These are phyloP conservation scores for Apiospora sp. DNA, from an alignment of 2,329 filamentous ascomycete species.

Conservation along the genomic window DNA sequence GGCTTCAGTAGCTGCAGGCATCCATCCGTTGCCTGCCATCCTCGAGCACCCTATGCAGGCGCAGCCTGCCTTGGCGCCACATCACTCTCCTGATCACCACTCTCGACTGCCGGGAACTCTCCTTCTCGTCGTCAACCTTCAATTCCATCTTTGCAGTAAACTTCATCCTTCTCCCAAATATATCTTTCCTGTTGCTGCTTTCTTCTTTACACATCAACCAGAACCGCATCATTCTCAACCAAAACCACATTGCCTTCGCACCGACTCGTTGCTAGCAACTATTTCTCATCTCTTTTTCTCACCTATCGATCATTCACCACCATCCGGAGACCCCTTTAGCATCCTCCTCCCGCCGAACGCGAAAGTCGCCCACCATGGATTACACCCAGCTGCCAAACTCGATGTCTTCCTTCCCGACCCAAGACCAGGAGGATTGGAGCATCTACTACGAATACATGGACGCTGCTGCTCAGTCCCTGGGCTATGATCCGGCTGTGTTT, in stretches of 20 bases:
- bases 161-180: neutral
- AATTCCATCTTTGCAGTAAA: neutral
- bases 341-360: neutral
- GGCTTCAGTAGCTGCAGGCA: neutral
- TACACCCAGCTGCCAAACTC: neutral
- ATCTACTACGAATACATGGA: neutral
- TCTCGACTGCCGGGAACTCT: neutral
- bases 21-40: neutral
- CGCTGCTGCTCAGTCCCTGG: neutral
- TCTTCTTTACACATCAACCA: neutral
- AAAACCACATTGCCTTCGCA: neutral
- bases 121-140: neutral
- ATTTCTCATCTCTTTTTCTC: neutral
- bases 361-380: neutral
- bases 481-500: neutral
- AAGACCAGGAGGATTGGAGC: neutral
- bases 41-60: neutral
- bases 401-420: neutral
- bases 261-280: neutral
- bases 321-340: neutral
- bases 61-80: neutral
- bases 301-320: neutral
- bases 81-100: neutral
- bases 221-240: no score
- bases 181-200: neutral